phyloP scores from a whole-genome alignment of 1,139 yeast genomes.

The Suhomyces guaymorum region DNA sequence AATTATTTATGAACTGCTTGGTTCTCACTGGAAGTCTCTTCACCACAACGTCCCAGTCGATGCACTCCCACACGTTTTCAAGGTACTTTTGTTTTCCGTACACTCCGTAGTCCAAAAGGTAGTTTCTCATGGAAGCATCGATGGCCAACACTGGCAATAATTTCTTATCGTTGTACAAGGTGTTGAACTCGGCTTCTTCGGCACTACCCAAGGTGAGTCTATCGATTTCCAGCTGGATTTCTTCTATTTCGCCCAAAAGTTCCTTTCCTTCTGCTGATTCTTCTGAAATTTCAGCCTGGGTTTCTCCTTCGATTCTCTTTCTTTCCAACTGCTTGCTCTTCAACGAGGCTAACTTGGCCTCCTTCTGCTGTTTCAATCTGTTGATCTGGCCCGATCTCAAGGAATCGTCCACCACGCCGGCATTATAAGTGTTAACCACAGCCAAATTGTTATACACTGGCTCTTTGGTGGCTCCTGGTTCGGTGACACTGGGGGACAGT shows the following conservation, averaged over 20 bases:
- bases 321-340: conserved; percentile 22
- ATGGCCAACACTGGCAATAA: conserved; percentile 66
- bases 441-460: conserved; percentile 49
- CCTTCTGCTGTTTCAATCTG: conserved; percentile 37
- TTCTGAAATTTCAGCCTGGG: no score
- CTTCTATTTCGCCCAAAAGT: conserved; percentile 12
- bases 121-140: conserved; percentile 70
- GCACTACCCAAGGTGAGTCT: conserved; percentile 36
- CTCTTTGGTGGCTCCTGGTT: conserved; percentile 26
- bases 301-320: conserved; percentile 17
- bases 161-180: conserved; percentile 39
- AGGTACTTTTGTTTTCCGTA: conserved; percentile 68
- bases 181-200: conserved; percentile 45
- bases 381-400: conserved; percentile 53
- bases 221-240: conserved; percentile 18
- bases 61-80: conserved; percentile 69
- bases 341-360: conserved; percentile 33
- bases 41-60: conserved; percentile 68
- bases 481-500: conserved; percentile 19
- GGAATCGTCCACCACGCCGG: conserved; percentile 64
- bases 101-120: conserved; percentile 72
- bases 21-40: conserved; percentile 57
- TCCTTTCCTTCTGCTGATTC: conserved; percentile 12
- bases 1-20: conserved; percentile 18
- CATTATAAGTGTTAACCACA: conserved; percentile 74